Conservation (phyloP, 2,329 filamentous ascomycete genomes). For the Cladosporium sp. region DNA sequence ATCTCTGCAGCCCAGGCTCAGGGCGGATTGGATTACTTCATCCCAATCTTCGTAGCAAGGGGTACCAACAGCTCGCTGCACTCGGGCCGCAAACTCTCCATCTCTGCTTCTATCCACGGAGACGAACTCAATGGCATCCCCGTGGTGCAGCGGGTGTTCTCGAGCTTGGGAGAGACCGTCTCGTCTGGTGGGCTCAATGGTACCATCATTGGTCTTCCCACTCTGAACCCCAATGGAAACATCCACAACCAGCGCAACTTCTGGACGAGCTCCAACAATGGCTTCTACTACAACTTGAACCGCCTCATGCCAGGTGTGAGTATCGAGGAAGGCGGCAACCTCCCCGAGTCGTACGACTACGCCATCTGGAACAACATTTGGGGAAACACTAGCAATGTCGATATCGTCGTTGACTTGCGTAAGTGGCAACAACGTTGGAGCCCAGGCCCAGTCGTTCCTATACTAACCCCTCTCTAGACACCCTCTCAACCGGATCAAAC, state of each 20-base stretch:
- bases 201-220: constrained; percentile 41
- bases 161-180: constrained; percentile 39
- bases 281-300: constrained; percentile 57
- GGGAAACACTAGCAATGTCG: constrained; percentile 41
- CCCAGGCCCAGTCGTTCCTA: not conserved
- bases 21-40: constrained; percentile 40
- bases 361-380: constrained; percentile 43
- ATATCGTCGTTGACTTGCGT: constrained; percentile 41
- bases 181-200: constrained; percentile 27
- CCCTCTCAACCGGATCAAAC: constrained; percentile 39
- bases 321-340: constrained; percentile 24
- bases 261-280: constrained; percentile 40
- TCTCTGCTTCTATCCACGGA: constrained; percentile 42
- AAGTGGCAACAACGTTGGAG: not conserved
- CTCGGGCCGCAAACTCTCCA: constrained; percentile 39
- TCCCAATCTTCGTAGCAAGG: constrained; percentile 41
- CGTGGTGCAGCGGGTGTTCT: constrained; percentile 40
- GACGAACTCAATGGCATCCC: constrained; percentile 42
- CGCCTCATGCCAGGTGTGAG: constrained; percentile 63
- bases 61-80: constrained; percentile 39
- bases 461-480: constrained; percentile 28
- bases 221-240: constrained; percentile 42
- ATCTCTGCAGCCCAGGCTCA: constrained; percentile 41
- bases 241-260: constrained; percentile 43
- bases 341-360: constrained; percentile 28